Evolutionary conservation across 192 early-diverging fungal species (phyloP), one percentile per base, ranked within the genome.

Genomic region (Phlyctochytrium arcticum): DNA sequence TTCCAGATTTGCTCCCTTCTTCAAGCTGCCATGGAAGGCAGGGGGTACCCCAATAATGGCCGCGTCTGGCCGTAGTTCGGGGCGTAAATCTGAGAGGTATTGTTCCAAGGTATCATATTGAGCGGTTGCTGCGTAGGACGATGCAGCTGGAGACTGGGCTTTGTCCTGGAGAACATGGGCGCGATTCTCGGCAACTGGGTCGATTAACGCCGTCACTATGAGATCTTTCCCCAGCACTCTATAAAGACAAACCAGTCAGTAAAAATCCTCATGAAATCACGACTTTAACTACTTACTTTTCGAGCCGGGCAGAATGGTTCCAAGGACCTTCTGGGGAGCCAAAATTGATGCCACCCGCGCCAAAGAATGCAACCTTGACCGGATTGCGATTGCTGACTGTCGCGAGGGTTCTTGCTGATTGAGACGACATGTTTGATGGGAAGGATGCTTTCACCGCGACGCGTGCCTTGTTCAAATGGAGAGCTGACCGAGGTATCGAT

Each of bases 301-400:
- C 56, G 4, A 57, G 36, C 17, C 56, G 56, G n/a, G 19, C 56
- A 31, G 56, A 57, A 57, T 57, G 56, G 35, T 57, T 57, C 56
- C 56, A 57, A 17, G 56, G 56, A 5, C 56, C 56, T 17, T 57
- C 56, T 17, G 56, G 30, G 4, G 56, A 39, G 4, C 56, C 56
- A 33, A 57, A 57, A 37, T 57, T 31, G 29, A 57, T 57, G 0
- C 56, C 56, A 15, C 56, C 56, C 19, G 56, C 56, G 4, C 56
- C 56, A 37, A 57, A 17, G 56, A 57, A 57, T 33, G 56, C 56
- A 36, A 57, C 56, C 36, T 57, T 57, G 29, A 36, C 12, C 17
- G 6, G 4, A 21, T n/a, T n/a, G n/a, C n/a, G n/a, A n/a, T n/a
- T n/a, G n/a, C n/a, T n/a, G n/a, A n/a, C n/a, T n/a, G n/a, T n/a